These are phyloP conservation scores for Arthrinium phaeospermum DNA, from an alignment of 2,329 filamentous ascomycete species.

Conservation along the genomic window DNA sequence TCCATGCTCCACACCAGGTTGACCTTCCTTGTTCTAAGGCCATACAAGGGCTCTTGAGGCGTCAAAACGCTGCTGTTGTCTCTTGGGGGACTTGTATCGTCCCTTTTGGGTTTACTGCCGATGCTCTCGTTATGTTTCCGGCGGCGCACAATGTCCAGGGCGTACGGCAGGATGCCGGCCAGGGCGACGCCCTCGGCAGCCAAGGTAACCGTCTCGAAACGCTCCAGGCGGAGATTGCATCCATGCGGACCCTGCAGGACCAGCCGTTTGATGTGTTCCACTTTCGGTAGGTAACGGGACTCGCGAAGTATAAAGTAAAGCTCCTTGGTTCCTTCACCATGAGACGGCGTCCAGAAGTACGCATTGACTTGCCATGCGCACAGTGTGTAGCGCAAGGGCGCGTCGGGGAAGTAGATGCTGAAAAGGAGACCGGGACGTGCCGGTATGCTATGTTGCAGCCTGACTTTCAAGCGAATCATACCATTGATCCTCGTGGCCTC, in stretches of 20 bases:
- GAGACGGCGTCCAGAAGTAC: conserved; percentile 6
- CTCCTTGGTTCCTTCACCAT: conserved; percentile 6
- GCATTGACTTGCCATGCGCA: not conserved
- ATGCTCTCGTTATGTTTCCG: not conserved
- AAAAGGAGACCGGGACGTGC: conserved; percentile 1
- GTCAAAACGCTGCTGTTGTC: not conserved
- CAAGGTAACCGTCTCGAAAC: not conserved
- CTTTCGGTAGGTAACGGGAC: not conserved
- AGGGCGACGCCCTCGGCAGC: not conserved
- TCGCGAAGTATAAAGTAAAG: not conserved
- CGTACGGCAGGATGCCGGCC: not conserved
- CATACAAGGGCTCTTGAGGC: not conserved
- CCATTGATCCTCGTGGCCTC: not conserved
- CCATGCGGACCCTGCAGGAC: not conserved
- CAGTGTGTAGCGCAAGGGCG: not conserved
- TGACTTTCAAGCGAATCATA: not conserved
- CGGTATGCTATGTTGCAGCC: not conserved
- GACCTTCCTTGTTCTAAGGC: not conserved
- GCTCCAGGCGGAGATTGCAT: not conserved
- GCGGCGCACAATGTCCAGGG: not conserved
- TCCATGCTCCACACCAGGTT: conserved; percentile 1
- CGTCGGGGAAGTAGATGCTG: not conserved
- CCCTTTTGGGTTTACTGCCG: not conserved
- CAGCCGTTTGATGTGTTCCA: not conserved
- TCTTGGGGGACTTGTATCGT: too few relatives aligned